Base-by-base conservation (phyloP, 257 asterid species). In the Salvia hispanica region DNA sequence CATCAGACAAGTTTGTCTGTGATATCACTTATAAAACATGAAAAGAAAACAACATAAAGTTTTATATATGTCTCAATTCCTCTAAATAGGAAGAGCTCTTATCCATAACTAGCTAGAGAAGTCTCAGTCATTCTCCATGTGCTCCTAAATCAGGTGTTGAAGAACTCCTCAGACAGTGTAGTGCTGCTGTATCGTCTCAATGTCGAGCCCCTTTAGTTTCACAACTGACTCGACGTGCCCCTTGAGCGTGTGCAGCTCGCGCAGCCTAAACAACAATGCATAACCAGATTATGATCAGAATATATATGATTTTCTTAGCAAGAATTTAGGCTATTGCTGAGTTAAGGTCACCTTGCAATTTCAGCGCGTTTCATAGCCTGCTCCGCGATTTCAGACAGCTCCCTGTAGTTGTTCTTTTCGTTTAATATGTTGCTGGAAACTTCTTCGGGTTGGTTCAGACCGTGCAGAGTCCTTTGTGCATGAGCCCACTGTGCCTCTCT, bases 401-500 rank as follows among this genome's bases (percentile, higher is more conserved):
- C 98, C 43, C 98, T 77, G 69, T 90, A 86, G 77, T 83, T 85
- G 76, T 50, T 88, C 90, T 83, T 90, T 7, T 93, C 97, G 3
- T 60, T 67, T 42, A 87, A 84, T 25, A 80, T 59, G 8, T 68
- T 81, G 7, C 68, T 81, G 7, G 77, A 6, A 10, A 83, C 9
- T 69, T 81, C 90, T 4, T 83, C 79, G 43, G 86, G 79, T 66
- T 89, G 91, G 53, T 25, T 25, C 13, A 92, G 94, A 45, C 98
- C 98, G 18, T 92, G 98, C 53, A 92, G 45, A 50, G 98, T 89
- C 83, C 98, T 92, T 80, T 92, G 96, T 45, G 96, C 96, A 74
- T 74, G 86, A 52, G 96, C 98, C 98, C 98, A 92, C 74, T 92
- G 96, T 25, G 98, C 98, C 77, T 92, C 98, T 69, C 98, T 89